These are phyloP conservation scores for Cladophialophora bantiana DNA, from an alignment of 2,329 filamentous ascomycete genomes.

Conservation along the genomic window DNA sequence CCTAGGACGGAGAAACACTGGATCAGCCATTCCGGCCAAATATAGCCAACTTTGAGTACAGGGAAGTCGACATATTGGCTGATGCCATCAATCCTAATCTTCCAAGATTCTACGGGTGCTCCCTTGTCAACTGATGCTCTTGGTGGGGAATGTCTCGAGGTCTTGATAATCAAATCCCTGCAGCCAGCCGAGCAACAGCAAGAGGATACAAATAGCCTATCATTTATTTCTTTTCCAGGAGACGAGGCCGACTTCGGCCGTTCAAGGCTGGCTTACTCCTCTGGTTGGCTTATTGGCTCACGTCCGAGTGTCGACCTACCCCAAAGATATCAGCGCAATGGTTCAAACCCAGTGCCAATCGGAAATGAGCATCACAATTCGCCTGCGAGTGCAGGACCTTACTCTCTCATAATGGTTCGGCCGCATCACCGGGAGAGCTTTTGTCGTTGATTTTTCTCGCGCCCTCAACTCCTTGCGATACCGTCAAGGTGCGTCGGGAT, in stretches of 20 bases:
- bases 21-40: background rate
- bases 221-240: background rate
- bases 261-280: slow-evolving; percentile 7
- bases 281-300: background rate
- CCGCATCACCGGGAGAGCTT: background rate
- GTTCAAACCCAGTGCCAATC: background rate
- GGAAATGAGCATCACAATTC: background rate
- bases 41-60: background rate
- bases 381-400: background rate
- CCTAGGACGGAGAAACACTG: background rate
- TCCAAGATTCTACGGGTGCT: background rate
- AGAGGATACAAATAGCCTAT: background rate
- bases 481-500: background rate
- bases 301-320: background rate
- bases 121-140: background rate
- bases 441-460: background rate
- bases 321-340: background rate
- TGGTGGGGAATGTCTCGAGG: background rate
- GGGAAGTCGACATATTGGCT: background rate
- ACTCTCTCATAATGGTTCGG: background rate
- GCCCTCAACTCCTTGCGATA: background rate
- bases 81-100: background rate
- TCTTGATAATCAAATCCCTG: background rate
- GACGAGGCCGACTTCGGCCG: background rate
- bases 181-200: background rate